Evolutionary conservation across 164 flowering plant genomes (phyloP), one percentile per base, ranked within the genome.

Genomic region (Vitis riparia): DNA sequence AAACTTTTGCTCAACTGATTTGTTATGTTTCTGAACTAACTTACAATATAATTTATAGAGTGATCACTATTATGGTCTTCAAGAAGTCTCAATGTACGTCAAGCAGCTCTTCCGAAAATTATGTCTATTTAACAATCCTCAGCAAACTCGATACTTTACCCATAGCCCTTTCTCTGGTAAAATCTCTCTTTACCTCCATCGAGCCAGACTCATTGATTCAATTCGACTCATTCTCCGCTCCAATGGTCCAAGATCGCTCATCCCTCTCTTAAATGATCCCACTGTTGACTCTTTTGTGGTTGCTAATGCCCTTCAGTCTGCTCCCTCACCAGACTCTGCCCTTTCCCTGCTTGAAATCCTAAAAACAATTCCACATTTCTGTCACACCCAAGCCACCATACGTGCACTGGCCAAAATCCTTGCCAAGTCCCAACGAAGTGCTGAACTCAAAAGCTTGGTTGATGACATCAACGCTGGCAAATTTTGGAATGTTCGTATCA

Each of bases 281-380:
- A 58, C 76, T 56, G 77, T 93, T 17, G 97, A 93, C 79, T 82
- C 94, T 5, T 89, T 90, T 73, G 88, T 93, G 7, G 88, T 90
- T 65, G 74, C 87, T 60, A 85, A 91, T 63, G 91, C 94, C 9
- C 73, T 93, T 30, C 87, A 86, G 1, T 86, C 91, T 14, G 88
- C 97, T 48, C 97, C 99, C 13, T 88, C 92, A 3, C 85, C 90
- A 0, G 88, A 85, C 11, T 82, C 92, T 17, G 97, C 97, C 1
- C 80, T 93, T 17, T 77, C 82, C 62, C 66, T 91, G 59, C n/a
- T 85, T 51, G 78, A 88, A 13, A 59, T 72, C n/a, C 83, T 93
- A 2, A 73, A 83, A 52, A 60, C 73, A 53, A 66, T 80, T 49
- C 85, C 84, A 5, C 67, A 75, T 58, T 90, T 89, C 70, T 55